Base-by-base conservation (phyloP, 1,284 basidiomycete genomes). In the Stygiomarasmius scandens region DNA sequence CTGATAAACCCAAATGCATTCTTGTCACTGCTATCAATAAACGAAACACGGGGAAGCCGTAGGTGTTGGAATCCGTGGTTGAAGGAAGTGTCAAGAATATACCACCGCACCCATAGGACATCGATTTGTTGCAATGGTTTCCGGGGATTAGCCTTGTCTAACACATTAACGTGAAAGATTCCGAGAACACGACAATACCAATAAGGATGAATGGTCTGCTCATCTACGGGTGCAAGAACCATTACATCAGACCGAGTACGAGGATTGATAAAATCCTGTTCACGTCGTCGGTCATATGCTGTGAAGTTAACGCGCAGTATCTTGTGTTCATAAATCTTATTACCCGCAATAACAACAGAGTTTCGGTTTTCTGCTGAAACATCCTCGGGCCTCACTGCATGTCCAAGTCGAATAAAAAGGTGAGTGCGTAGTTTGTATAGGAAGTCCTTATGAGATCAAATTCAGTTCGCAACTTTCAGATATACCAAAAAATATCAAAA, bases 81-180 rank as follows among this genome's bases (percentile, higher is more conserved):
- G 24, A 45, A 58, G 2, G 27, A 55, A 3, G 19, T 32, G 19
- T 65, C 62, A 1, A 53, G 47, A 6, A 59, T 49, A 43, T 64
- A 69, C 67, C 71, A 71, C 2, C 69, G 64, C 0, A 74, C 70
- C 64, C 65, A 71, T 1, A 72, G 58, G 44, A 74, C 58, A 14
- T 71, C 64, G 19, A 68, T 55, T 8, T 44, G 20, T 14, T 58
- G 38, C 4, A 55, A 6, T 8, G 32, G 25, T 12, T 51, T 56
- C 32, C 19, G 5, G 24, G 8, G 8, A 16, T n/a, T 38, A 8
- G 12, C 12, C 6, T 25, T 24, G 6, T 3, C 25, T 5, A 29
- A 10, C 8, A 32, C 27, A 29, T 32, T 34, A 20, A 56, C 58
- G 44, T 67, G 67, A 52, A 58, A 68, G 10, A 69, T 58, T 8